Evolutionary conservation across 352 stramenopile genomes (phyloP).

Genomic region (Pythium utonaiense): DNA sequence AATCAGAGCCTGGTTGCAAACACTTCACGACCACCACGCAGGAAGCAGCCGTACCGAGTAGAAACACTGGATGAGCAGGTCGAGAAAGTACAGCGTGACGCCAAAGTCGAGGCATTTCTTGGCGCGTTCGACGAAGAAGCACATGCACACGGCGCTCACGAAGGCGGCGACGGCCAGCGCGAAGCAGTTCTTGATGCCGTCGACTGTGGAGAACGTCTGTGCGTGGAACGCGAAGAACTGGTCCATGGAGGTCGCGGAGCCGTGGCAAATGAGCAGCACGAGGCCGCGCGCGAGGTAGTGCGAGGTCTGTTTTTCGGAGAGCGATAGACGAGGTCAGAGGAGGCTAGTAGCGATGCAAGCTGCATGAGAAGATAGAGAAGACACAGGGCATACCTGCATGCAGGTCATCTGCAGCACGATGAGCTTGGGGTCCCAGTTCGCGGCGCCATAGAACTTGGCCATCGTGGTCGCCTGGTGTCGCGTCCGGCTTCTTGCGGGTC

Average conservation of each 20-base stretch:
- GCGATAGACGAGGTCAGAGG: not conserved
- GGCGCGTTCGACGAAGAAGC: slow-evolving; percentile 81
- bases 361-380: not conserved
- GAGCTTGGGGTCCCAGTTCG: slow-evolving; percentile 83
- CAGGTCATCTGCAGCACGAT: slow-evolving; percentile 85
- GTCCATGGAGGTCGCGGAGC: slow-evolving; percentile 58
- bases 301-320: slow-evolving; percentile 41
- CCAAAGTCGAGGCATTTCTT: slow-evolving; percentile 92
- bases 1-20: no score
- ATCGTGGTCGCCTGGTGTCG: slow-evolving; percentile 26
- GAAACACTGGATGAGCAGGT: slow-evolving; percentile 76
- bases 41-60: slow-evolving; percentile 66
- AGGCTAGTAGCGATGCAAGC: not conserved
- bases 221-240: slow-evolving; percentile 86
- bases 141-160: slow-evolving; percentile 67
- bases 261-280: slow-evolving; percentile 74
- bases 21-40: no score
- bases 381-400: slow-evolving; percentile 59
- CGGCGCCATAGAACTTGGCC: slow-evolving; percentile 80
- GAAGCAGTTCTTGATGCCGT: slow-evolving; percentile 82
- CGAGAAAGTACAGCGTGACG: slow-evolving; percentile 86
- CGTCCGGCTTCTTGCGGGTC: no score
- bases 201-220: slow-evolving; percentile 67
- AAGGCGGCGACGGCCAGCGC: slow-evolving; percentile 55
- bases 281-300: slow-evolving; percentile 79